Percentiles rank a stretch among this genome's conserved stretches.
These are phyloP conservation scores for Naganishia kalamii DNA, from an alignment of 768 basidiomycete species.

Conservation along the genomic window DNA sequence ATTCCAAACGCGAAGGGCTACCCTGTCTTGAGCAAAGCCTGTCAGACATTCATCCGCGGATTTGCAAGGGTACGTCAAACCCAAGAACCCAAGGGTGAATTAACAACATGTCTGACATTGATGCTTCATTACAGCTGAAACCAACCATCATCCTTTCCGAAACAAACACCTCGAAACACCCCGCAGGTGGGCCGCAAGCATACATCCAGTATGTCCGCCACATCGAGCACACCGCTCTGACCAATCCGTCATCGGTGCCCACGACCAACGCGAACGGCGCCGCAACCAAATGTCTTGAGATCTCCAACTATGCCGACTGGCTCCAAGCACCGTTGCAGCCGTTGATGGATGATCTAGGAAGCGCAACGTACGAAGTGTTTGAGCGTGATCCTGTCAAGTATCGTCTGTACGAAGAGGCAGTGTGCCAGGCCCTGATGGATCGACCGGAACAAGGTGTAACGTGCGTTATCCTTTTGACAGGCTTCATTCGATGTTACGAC, in stretches of 20 bases:
- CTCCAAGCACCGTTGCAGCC: slow-evolving; percentile 94
- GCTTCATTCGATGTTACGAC: not conserved
- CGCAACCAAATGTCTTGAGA: slow-evolving; percentile 21
- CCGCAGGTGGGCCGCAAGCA: slow-evolving; percentile 71
- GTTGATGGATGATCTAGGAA: slow-evolving; percentile 93
- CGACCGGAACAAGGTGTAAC: slow-evolving; percentile 57
- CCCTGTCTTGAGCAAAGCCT: slow-evolving; percentile 87
- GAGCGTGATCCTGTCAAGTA: slow-evolving; percentile 98
- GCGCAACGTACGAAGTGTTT: slow-evolving; percentile 92
- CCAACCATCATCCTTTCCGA: slow-evolving; percentile 78
- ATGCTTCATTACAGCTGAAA: slow-evolving; percentile 58
- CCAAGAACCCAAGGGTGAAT: not conserved
- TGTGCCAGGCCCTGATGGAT: slow-evolving; percentile 71
- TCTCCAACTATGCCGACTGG: slow-evolving; percentile 71
- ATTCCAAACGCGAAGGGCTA: slow-evolving; percentile 95
- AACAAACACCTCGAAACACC: slow-evolving; percentile 61
- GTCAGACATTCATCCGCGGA: slow-evolving; percentile 82
- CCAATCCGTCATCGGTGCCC: slow-evolving; percentile 16
- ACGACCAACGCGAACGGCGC: slow-evolving; percentile 19
- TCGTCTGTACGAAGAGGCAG: slow-evolving; percentile 86
- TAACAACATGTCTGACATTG: slow-evolving; percentile 1
- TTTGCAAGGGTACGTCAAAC: slow-evolving; percentile 49
- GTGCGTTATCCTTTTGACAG: slow-evolving; percentile 51
- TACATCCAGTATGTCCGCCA: slow-evolving; percentile 71
- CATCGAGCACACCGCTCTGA: slow-evolving; percentile 32